These are phyloP conservation scores for Vitis rotundifolia DNA, from an alignment of 164 flowering plant species.

Conservation along the genomic window DNA sequence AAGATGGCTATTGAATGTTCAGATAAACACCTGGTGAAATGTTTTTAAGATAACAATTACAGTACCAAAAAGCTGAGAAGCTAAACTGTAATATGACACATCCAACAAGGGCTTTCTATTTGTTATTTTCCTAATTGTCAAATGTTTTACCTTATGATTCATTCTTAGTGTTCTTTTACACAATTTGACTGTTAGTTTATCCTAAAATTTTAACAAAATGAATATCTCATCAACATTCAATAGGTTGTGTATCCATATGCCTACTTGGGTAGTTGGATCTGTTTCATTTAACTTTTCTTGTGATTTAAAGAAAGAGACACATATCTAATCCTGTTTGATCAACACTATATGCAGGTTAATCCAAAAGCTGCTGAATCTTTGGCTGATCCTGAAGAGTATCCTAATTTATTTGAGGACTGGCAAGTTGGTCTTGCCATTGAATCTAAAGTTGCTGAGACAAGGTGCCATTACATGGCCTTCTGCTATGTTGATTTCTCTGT, in stretches of 20 bases:
- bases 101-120: neutral
- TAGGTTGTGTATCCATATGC: neutral
- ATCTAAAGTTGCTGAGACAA: slow-evolving; percentile 67
- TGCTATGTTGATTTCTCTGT: neutral
- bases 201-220: neutral
- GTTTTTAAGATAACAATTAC: neutral
- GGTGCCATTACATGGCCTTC: slow-evolving; percentile 39
- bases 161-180: too few relatives aligned
- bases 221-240: neutral
- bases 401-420: slow-evolving; percentile 97
- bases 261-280: neutral
- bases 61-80: neutral
- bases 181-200: too few relatives aligned
- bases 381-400: slow-evolving; percentile 98
- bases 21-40: too few relatives aligned
- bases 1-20: neutral
- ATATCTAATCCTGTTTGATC: too few relatives aligned
- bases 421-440: slow-evolving; percentile 88
- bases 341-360: slow-evolving; percentile 58
- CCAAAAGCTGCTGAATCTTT: slow-evolving; percentile 96
- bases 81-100: neutral
- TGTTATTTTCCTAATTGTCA: too few relatives aligned
- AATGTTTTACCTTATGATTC: too few relatives aligned
- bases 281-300: neutral
- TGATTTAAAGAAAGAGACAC: neutral